Base-by-base conservation (phyloP, 352 stramenopile genomes). In the Pythium sukuiense region DNA sequence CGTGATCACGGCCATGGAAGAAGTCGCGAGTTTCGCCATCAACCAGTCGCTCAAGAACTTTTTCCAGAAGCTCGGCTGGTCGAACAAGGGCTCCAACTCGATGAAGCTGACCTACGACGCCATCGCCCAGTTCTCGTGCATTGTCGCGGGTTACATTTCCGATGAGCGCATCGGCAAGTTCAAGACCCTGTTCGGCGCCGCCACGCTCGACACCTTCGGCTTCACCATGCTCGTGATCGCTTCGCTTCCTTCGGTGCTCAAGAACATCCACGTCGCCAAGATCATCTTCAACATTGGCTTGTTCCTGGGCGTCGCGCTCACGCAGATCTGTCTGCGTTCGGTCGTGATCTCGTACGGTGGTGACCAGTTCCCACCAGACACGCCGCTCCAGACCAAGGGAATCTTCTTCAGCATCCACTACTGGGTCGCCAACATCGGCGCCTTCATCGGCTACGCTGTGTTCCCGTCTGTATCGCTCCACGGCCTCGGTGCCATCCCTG, bases 401-500 rank as follows among this genome's bases (percentile, higher is more conserved):
- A 63, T 62, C 5, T 88, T 80, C 58, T 88, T 88, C 62, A 80
- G 71, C 37, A 78, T 68, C 35, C 87, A 87, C 66, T 88, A 89
- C 68, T 81, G 62, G 59, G 69, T 69, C 45, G 77, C 87, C 57
- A 89, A 88, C 61, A 61, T 86, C 41, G 81, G 81, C 32, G 73
- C 81, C 8, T 60, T 79, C 27, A 61, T 88, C 27, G 72, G 76
- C 50, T 89, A 82, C 65, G 80, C 71, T 2, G 67, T 84, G 18
- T 72, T 89, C 26, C 70, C 76, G 9, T 79, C 77, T 27, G 53
- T 89, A 12, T 85, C 65, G 32, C 73, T 85, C 27, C 73, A 87
- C 53, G 81, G 81, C 1, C 39, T 75, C 6, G 65, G 67, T 3
- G 41, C 81, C 18, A 81, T 83, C 45, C 73, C 75, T 8, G 55